Evolutionary conservation across 495 filamentous ascomycete genomes (phyloP).

Genomic region (Aspergillus conjunctus): DNA sequence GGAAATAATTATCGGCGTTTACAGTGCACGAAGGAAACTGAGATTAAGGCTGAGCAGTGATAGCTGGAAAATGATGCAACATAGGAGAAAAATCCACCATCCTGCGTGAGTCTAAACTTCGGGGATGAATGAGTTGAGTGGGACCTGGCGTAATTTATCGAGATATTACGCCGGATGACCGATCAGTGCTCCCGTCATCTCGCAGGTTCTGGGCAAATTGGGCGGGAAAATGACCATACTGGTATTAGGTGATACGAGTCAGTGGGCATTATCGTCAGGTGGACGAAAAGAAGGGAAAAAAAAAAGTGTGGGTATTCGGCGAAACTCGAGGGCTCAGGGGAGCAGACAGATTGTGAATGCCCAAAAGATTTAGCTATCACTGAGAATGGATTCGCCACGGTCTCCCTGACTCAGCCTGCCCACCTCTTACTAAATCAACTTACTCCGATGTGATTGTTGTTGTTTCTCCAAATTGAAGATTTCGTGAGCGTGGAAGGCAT

Average conservation of each 20-base stretch:
- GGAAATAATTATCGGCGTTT: too few species aligned
- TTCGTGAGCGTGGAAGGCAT: background rate
- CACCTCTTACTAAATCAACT: background rate
- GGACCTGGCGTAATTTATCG: too few species aligned
- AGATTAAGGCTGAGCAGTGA: too few species aligned
- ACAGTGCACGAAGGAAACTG: too few species aligned
- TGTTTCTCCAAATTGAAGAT: background rate
- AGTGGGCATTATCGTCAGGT: background rate
- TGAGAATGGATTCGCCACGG: background rate
- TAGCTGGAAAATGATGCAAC: too few species aligned
- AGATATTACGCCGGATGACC: background rate
- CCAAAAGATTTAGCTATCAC: background rate
- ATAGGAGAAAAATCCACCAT: too few species aligned
- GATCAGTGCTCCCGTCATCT: background rate
- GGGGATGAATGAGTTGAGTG: too few species aligned
- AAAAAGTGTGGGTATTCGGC: slow-evolving; percentile 3
- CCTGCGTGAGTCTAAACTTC: too few species aligned
- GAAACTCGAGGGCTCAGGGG: background rate
- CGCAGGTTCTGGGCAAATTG: background rate
- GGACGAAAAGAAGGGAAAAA: background rate
- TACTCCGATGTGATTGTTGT: background rate
- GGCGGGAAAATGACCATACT: slow-evolving; percentile 17
- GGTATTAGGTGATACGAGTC: slow-evolving; percentile 3
- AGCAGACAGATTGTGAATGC: background rate
- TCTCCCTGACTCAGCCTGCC: background rate